Conservation (phyloP, 805 yeast genomes). For the Peterozyma xylosa region DNA sequence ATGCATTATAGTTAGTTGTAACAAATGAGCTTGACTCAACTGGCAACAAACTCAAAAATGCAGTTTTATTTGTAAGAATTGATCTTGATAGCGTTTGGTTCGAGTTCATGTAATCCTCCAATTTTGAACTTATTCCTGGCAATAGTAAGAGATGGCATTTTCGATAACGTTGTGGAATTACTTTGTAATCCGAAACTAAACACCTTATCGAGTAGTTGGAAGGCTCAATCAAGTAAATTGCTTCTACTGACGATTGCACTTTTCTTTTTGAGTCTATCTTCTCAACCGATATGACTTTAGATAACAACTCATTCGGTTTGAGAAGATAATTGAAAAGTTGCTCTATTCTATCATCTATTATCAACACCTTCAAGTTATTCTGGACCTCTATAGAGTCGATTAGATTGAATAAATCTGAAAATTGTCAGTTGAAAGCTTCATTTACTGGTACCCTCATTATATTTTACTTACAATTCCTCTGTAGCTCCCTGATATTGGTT, state of each 20-base stretch:
- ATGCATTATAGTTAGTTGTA: constrained; percentile 50
- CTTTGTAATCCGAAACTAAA: constrained; percentile 63
- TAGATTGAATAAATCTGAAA: too few relatives aligned
- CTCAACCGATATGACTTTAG: constrained; percentile 58
- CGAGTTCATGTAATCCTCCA: constrained; percentile 7
- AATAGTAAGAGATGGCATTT: constrained; percentile 67
- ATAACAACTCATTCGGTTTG: constrained; percentile 37
- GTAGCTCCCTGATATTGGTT: too few relatives aligned
- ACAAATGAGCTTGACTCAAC: constrained; percentile 66
- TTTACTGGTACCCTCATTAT: too few relatives aligned
- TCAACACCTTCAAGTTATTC: constrained; percentile 40
- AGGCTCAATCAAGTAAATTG: constrained; percentile 74
- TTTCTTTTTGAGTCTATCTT: constrained; percentile 53
- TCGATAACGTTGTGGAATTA: constrained; percentile 63
- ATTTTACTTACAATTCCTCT: too few relatives aligned
- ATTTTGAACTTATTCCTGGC: constrained; percentile 39
- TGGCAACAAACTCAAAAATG: constrained; percentile 50
- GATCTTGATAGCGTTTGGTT: constrained; percentile 15
- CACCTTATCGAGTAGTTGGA: constrained; percentile 64
- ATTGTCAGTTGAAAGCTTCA: too few relatives aligned
- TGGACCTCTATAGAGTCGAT: too few relatives aligned
- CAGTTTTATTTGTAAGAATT: constrained; percentile 14
- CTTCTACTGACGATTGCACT: constrained; percentile 62
- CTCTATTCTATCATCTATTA: constrained; percentile 52
- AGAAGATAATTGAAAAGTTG: constrained; percentile 39